A percentile compares a stretch with the other conserved stretches of the same genome.
Conservation (phyloP, 345 rosid species). For the Excoecaria agallocha region DNA sequence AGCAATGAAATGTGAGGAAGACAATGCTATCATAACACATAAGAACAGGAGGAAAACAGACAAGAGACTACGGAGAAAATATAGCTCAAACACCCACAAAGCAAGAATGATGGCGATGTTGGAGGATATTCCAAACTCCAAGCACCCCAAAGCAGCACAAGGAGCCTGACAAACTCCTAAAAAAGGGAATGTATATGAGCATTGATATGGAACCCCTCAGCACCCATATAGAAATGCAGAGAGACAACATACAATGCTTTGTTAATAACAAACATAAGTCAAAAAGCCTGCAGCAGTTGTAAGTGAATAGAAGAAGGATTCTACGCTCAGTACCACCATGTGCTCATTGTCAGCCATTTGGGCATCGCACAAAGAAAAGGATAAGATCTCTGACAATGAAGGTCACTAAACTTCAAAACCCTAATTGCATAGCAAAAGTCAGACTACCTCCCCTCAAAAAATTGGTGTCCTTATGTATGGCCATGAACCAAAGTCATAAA, state of each 20-base stretch:
- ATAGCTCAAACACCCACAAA: not conserved
- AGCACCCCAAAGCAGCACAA: constrained; percentile 27
- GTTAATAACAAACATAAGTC: not conserved
- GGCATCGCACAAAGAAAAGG: not conserved
- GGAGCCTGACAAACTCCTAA: constrained; percentile 41
- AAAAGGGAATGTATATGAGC: constrained; percentile 19
- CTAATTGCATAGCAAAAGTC: too few species aligned
- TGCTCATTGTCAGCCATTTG: too few species aligned
- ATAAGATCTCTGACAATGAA: not conserved
- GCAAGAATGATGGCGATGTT: constrained; percentile 10
- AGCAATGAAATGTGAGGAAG: not conserved
- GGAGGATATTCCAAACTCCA: constrained; percentile 47
- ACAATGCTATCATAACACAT: not conserved
- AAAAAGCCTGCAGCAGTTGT: not conserved
- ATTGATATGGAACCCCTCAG: constrained; percentile 12
- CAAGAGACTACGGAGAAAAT: too few species aligned
- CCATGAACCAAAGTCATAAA: too few species aligned
- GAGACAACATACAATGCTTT: constrained; percentile 14
- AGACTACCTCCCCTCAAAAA: too few species aligned
- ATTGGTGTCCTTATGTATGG: too few species aligned
- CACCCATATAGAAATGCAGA: not conserved
- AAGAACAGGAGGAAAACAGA: not conserved
- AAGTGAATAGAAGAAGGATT: not conserved
- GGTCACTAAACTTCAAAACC: not conserved
- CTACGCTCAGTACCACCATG: not conserved